A percentile compares a stretch with the other conserved stretches of the same genome.
Evolutionary conservation across 2,329 filamentous ascomycete genomes (phyloP).

Genomic region (Exophiala sp.): DNA sequence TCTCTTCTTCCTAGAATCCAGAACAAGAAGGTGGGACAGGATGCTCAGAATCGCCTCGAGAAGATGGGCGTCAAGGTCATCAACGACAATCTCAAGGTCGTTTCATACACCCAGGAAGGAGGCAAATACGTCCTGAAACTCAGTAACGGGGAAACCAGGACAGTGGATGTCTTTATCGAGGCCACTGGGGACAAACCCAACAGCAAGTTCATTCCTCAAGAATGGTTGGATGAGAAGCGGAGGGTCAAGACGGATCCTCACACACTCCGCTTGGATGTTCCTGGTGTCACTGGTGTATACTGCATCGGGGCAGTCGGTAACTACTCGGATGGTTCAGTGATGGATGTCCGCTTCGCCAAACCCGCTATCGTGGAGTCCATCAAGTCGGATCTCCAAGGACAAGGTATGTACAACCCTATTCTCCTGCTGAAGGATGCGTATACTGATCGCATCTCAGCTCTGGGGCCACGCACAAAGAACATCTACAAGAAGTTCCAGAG

Average conservation of each 20-base stretch:
- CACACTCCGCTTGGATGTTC: conserved; percentile 28
- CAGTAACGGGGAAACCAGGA: conserved; percentile 45
- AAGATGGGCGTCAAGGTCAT: conserved; percentile 47
- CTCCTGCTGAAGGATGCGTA: neutral
- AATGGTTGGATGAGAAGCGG: conserved; percentile 45
- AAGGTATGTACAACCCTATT: conserved; percentile 17
- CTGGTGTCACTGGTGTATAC: conserved; percentile 27
- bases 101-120: conserved; percentile 30
- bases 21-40: conserved; percentile 33
- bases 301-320: conserved; percentile 26
- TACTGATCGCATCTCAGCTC: conserved; percentile 20
- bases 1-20: conserved; percentile 44
- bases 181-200: conserved; percentile 53
- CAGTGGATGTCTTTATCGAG: conserved; percentile 52
- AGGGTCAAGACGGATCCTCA: conserved; percentile 48
- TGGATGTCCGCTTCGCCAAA: conserved; percentile 27
- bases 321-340: conserved; percentile 27
- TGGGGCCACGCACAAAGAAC: conserved; percentile 30
- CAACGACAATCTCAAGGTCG: conserved; percentile 37
- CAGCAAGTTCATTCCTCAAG: conserved; percentile 48
- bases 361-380: conserved; percentile 25
- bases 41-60: conserved; percentile 46
- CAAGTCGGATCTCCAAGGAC: conserved; percentile 25
- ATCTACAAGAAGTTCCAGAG: conserved; percentile 33
- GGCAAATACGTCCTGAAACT: conserved; percentile 43